These are phyloP conservation scores for Crithidia mellificae DNA, from an alignment of 208 protist genomes.

Conservation along the genomic window DNA sequence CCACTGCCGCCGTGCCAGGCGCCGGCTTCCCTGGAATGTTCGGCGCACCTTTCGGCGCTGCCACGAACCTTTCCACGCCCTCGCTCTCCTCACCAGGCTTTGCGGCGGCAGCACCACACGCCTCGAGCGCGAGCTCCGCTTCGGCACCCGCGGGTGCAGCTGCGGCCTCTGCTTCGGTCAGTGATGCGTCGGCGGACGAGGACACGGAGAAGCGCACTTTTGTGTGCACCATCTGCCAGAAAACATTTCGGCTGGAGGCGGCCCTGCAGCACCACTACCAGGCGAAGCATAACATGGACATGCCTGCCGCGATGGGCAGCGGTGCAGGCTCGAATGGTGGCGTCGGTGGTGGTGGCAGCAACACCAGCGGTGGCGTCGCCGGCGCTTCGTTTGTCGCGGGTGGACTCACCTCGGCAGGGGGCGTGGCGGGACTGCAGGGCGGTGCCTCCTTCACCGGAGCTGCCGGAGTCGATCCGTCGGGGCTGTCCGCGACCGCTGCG, in stretches of 20 bases:
- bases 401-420: too few relatives aligned
- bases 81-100: background rate
- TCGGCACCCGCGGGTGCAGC: background rate
- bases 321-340: background rate
- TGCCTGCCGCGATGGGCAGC: slow-evolving; percentile 35
- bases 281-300: slow-evolving; percentile 89
- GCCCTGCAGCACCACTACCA: slow-evolving; percentile 89
- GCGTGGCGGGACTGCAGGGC: background rate
- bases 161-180: too few relatives aligned
- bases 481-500: background rate
- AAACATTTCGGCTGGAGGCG: slow-evolving; percentile 86
- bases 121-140: too few relatives aligned
- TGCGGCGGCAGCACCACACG: background rate
- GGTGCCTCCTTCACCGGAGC: background rate
- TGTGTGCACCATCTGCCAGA: slow-evolving; percentile 89
- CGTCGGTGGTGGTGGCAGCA: background rate
- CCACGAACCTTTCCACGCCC: background rate
- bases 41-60: slow-evolving; percentile 24
- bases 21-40: slow-evolving; percentile 30
- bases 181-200: slow-evolving; percentile 21
- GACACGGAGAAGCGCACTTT: slow-evolving; percentile 58
- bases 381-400: too few relatives aligned
- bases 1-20: slow-evolving; percentile 6
- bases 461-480: background rate
- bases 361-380: background rate